Conservation (phyloP, 805 yeast genomes). For the Schwanniomyces vanrijiae region DNA sequence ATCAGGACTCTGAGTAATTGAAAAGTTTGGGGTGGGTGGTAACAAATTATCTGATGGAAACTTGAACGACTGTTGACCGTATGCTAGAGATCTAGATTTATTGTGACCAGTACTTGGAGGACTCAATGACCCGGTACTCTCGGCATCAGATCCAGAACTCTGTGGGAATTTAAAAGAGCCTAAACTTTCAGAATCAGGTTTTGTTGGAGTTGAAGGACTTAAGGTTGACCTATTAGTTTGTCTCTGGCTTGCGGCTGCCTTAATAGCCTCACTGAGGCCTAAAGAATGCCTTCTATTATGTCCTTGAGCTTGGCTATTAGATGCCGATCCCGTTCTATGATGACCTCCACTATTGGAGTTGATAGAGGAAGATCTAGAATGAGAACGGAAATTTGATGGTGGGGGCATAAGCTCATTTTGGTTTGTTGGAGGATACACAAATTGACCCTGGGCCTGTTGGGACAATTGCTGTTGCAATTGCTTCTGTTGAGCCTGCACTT, state of each 20-base stretch:
- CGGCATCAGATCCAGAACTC: slow-evolving; percentile 23
- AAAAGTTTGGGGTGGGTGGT: slow-evolving; percentile 56
- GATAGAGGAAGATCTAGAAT: slow-evolving; percentile 34
- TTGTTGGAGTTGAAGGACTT: slow-evolving; percentile 25
- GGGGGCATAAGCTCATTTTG: slow-evolving; percentile 21
- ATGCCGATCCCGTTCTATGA: slow-evolving; percentile 34
- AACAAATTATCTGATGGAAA: slow-evolving; percentile 58
- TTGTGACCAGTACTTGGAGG: slow-evolving; percentile 23
- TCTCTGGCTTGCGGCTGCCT: slow-evolving; percentile 93
- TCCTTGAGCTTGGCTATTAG: slow-evolving; percentile 45
- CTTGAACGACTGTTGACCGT: slow-evolving; percentile 51
- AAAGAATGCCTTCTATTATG: slow-evolving; percentile 90
- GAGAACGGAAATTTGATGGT: slow-evolving; percentile 23
- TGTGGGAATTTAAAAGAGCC: slow-evolving; percentile 60
- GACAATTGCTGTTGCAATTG: slow-evolving; percentile 58
- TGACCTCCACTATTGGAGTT: slow-evolving; percentile 22
- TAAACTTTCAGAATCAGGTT: slow-evolving; percentile 12
- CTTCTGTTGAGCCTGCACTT: slow-evolving; percentile 90
- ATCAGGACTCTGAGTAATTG: slow-evolving; percentile 40
- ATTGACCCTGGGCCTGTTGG: slow-evolving; percentile 46
- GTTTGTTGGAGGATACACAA: slow-evolving; percentile 21
- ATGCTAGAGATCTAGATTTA: slow-evolving; percentile 41
- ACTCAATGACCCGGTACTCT: slow-evolving; percentile 9
- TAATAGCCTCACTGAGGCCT: slow-evolving; percentile 88
- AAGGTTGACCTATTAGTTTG: slow-evolving; percentile 37